Conservation (phyloP, 129 eudicot species). For the Kitagawia praeruptora region DNA sequence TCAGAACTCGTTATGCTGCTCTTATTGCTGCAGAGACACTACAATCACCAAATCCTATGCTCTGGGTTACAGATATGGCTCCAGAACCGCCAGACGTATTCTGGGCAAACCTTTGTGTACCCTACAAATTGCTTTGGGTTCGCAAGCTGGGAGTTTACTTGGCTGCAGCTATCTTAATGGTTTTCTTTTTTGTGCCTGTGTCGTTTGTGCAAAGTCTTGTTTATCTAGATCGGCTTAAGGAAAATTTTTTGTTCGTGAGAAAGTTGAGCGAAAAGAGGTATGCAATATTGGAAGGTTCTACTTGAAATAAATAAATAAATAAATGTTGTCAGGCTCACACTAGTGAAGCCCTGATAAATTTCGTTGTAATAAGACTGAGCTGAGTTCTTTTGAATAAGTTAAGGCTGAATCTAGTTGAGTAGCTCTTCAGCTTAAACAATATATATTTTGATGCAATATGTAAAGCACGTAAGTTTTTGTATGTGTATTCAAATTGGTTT, state of each 20-base stretch:
- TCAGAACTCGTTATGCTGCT: constrained; percentile 88
- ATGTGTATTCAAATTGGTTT: neutral
- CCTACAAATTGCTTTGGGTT: constrained; percentile 71
- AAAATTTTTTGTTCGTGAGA: constrained; percentile 48
- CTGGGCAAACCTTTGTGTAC: constrained; percentile 78
- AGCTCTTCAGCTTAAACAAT: neutral
- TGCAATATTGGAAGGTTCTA: constrained; percentile 7
- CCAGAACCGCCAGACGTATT: constrained; percentile 81
- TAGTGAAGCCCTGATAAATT: neutral
- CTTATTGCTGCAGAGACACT: constrained; percentile 62
- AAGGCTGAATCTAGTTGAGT: neutral
- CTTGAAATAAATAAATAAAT: neutral
- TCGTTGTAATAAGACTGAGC: neutral
- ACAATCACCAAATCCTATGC: constrained; percentile 81
- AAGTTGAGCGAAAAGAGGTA: constrained; percentile 39
- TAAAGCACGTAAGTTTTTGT: neutral
- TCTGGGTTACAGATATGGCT: constrained; percentile 74
- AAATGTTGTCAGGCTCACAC: neutral
- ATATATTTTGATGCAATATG: neutral
- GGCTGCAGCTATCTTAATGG: constrained; percentile 51
- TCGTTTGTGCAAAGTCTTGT: constrained; percentile 69
- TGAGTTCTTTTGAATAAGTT: neutral
- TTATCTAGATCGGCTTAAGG: constrained; percentile 40
- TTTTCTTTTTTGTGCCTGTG: constrained; percentile 76
- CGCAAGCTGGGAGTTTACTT: constrained; percentile 54